Evolutionary conservation across 2,329 filamentous ascomycete species (phyloP), one percentile per base, ranked within the genome.

Genomic region (Aspergillus piperis): DNA sequence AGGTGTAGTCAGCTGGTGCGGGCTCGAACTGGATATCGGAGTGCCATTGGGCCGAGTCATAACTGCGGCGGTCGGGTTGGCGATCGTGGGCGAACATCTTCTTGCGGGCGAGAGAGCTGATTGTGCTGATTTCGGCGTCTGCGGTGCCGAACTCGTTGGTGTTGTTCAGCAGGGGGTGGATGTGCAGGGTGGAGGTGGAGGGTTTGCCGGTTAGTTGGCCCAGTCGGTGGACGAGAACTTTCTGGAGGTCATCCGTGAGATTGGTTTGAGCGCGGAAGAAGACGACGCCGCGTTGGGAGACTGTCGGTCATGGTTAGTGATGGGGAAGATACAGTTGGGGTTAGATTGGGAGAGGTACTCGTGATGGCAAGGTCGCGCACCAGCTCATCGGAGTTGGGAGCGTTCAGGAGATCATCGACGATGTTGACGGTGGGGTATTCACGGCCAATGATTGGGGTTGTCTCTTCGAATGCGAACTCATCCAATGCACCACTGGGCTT

Each of bases 241-340:
- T 91, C 67, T 89, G 87, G 1, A 87, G 79, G 1, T 86, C 84
- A 66, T 88, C 83, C 63, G 81, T 82, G 38, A 90, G 74, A 67
- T 82, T 78, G 65, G 85, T 77, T 64, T 90, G 88, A 21, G 83
- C 82, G 15, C 87, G 83, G 75, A 90, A 89, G 76, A 90, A 89
- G 19, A 90, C 87, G 3, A 90, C 88, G 5, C 88, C 88, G 0
- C 88, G 84, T 58, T 85, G 83, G 1, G 88, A 90, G 64, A 90
- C 87, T 89, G 32, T 8, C 5, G 13, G 13, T 3, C 3, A 17
- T 42, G 8, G 41, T 62, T 42, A 63, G 54, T 27, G 8, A 17
- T 13, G 8, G 15, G 17, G 4, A 6, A 11, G 17, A 10, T 13
- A 11, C 17, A 21, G 8, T 19, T 10, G 19, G 11, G 17, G 11